Percentiles rank a stretch among this genome's conserved stretches.
phyloP scores from a whole-genome alignment of 768 basidiomycete genomes.

The Termitomyces sp. region DNA sequence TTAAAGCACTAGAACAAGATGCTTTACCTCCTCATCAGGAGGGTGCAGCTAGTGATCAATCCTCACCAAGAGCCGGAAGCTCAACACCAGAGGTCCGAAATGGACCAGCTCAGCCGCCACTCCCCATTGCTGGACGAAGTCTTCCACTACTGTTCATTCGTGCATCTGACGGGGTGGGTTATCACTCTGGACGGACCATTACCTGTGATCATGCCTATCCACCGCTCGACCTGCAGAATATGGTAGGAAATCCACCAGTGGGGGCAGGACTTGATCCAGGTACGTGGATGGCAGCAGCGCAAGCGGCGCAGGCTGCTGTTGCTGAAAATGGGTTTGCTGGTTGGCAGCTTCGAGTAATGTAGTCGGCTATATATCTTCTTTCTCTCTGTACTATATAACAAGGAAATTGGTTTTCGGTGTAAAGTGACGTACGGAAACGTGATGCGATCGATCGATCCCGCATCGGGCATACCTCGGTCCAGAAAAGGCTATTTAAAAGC shows the following conservation, averaged over 20 bases:
- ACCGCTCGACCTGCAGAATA: conserved; percentile 56
- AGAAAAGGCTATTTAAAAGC: background rate
- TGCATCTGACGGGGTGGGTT: conserved; percentile 80
- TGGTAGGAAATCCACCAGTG: conserved; percentile 43
- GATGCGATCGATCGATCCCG: conserved; percentile 14
- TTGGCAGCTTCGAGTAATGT: conserved; percentile 82
- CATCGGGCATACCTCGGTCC: too few species aligned
- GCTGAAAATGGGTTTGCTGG: conserved; percentile 66
- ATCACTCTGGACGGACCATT: conserved; percentile 83
- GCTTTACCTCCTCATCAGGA: conserved; percentile 42
- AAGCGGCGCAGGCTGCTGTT: conserved; percentile 67
- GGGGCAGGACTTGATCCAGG: conserved; percentile 51
- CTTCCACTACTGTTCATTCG: conserved; percentile 82
- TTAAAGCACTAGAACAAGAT: conserved; percentile 78
- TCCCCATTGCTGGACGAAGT: conserved; percentile 63
- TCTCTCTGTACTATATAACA: conserved; percentile 16
- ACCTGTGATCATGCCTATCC: conserved; percentile 81
- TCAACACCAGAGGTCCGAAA: conserved; percentile 22
- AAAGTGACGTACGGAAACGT: conserved; percentile 8
- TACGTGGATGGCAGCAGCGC: conserved; percentile 72
- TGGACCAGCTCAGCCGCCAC: conserved; percentile 28
- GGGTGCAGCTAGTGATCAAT: conserved; percentile 31
- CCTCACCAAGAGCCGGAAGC: conserved; percentile 27
- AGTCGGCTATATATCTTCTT: conserved; percentile 22
- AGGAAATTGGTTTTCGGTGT: background rate